Conservation (phyloP, 169 alveolate genomes). For the Cryptosporidium tyzzeri region DNA sequence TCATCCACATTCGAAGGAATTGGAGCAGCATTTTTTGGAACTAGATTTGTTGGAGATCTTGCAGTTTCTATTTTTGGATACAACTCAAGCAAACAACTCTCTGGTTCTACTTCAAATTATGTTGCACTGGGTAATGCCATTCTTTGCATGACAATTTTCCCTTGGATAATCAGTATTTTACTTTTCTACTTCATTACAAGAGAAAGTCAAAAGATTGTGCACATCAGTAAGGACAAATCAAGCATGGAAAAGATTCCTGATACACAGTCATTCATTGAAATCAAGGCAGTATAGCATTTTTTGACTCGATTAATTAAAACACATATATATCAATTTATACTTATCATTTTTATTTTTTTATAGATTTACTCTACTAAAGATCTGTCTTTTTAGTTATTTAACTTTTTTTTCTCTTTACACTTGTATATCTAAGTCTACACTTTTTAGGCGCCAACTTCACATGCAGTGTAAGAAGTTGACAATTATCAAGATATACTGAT, state of each 20-base stretch:
- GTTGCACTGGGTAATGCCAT: constrained; percentile 67
- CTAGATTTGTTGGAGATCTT: constrained; percentile 62
- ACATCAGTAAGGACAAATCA: neutral
- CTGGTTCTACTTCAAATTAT: neutral
- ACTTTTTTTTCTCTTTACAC: neutral
- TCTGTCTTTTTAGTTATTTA: neutral
- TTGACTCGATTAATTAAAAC: neutral
- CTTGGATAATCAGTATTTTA: constrained; percentile 37
- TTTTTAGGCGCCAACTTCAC: constrained; percentile 57
- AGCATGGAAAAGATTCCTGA: constrained; percentile 24
- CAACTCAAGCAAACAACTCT: neutral
- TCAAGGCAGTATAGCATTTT: neutral
- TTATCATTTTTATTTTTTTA: neutral
- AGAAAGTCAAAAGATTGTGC: neutral
- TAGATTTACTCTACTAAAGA: neutral
- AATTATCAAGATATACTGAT: neutral
- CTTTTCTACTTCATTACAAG: constrained; percentile 42
- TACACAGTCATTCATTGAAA: constrained; percentile 16
- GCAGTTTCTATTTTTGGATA: constrained; percentile 56
- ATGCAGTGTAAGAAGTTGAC: constrained; percentile 20
- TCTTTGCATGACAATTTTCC: constrained; percentile 64
- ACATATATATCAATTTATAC: neutral
- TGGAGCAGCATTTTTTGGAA: constrained; percentile 69
- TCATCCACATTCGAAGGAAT: constrained; percentile 58
- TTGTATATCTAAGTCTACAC: neutral